phyloP scores from a whole-genome alignment of 441 rosid genomes.

The Corymbia citriodora region DNA sequence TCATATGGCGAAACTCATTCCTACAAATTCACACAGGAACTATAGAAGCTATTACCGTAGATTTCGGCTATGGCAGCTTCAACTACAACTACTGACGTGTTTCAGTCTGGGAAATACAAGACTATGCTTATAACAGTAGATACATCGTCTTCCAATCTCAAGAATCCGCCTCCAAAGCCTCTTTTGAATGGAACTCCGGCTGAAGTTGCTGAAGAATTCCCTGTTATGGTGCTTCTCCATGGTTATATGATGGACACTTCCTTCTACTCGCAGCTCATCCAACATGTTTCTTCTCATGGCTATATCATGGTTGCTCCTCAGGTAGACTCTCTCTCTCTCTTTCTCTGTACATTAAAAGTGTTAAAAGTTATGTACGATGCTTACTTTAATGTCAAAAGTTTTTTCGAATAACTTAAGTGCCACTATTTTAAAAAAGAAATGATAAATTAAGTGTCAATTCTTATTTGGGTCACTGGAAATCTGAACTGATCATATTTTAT shows the following conservation, averaged over 20 bases:
- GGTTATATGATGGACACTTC: slow-evolving; percentile 65
- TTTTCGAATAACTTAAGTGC: too few species aligned
- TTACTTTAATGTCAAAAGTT: too few species aligned
- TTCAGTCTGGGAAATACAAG: slow-evolving; percentile 45
- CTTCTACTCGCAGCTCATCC: slow-evolving; percentile 82
- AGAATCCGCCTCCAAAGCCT: slow-evolving; percentile 50
- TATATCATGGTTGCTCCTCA: slow-evolving; percentile 84
- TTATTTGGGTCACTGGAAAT: too few species aligned
- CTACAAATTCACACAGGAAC: neutral
- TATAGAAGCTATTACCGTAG: neutral
- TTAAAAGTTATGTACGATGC: too few species aligned
- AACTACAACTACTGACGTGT: slow-evolving; percentile 15
- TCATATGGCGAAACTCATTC: neutral
- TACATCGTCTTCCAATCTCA: slow-evolving; percentile 4
- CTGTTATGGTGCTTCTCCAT: slow-evolving; percentile 63
- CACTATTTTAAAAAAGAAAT: neutral
- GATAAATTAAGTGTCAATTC: too few species aligned
- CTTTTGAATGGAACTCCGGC: slow-evolving; percentile 56
- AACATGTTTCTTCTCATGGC: slow-evolving; percentile 86
- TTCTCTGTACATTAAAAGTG: too few species aligned
- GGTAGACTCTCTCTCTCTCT: slow-evolving; percentile 20
- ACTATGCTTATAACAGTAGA: slow-evolving; percentile 35
- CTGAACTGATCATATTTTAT: too few species aligned
- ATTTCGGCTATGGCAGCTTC: neutral
- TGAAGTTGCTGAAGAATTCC: slow-evolving; percentile 52